These are phyloP conservation scores for Microbotryum scabiosae DNA, from an alignment of 1,284 basidiomycete species.

Conservation along the genomic window DNA sequence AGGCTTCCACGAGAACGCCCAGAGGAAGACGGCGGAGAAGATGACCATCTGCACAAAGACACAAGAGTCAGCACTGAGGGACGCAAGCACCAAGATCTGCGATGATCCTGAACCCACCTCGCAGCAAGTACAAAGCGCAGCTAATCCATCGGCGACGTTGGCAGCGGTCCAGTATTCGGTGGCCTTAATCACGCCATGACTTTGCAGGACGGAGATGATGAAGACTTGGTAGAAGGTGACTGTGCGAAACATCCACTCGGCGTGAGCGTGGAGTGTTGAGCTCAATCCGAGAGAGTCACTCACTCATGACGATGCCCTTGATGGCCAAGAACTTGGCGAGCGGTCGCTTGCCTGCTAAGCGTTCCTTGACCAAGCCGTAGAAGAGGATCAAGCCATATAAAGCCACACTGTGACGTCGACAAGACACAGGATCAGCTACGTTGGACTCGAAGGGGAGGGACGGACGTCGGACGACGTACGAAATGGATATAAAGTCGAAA, in stretches of 20 bases:
- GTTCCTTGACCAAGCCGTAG: slow-evolving; percentile 67
- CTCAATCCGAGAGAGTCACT: neutral
- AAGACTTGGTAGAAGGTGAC: slow-evolving; percentile 44
- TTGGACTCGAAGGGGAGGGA: too few relatives aligned
- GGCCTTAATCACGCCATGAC: slow-evolving; percentile 44
- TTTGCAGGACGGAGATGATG: slow-evolving; percentile 40
- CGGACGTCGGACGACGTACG: too few relatives aligned
- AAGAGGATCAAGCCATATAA: slow-evolving; percentile 50
- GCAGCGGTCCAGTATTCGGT: slow-evolving; percentile 57
- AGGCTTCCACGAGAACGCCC: slow-evolving; percentile 65
- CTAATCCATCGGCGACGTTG: slow-evolving; percentile 64
- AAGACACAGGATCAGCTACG: slow-evolving; percentile 37
- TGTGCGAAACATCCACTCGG: slow-evolving; percentile 59
- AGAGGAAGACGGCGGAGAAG: slow-evolving; percentile 65
- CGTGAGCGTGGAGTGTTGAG: neutral
- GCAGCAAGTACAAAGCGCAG: slow-evolving; percentile 68
- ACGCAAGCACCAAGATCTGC: too few relatives aligned
- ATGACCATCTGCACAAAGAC: slow-evolving; percentile 58
- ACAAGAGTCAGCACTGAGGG: too few relatives aligned
- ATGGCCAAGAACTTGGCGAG: slow-evolving; percentile 72
- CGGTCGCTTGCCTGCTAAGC: slow-evolving; percentile 63
- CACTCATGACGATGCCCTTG: slow-evolving; percentile 58
- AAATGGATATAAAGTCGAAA: slow-evolving; percentile 67
- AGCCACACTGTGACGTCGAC: slow-evolving; percentile 48
- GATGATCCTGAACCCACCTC: slow-evolving; percentile 49